These are phyloP conservation scores for Colletotrichum neosansevieriae DNA, from an alignment of 2,329 filamentous ascomycete species.

Conservation along the genomic window DNA sequence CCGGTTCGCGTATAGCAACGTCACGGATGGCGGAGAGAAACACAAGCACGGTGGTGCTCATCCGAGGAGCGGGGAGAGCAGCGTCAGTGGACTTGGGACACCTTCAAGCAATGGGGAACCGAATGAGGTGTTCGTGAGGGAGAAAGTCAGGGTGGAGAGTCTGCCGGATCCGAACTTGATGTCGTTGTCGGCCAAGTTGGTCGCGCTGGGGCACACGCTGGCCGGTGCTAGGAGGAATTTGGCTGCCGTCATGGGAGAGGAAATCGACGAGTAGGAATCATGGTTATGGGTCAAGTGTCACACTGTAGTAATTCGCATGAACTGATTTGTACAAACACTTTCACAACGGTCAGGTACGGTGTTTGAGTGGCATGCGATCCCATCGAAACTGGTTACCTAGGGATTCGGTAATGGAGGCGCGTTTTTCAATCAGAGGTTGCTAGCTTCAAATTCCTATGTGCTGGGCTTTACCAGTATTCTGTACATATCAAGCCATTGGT, in stretches of 20 bases:
- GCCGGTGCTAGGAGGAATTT: conserved; percentile 78
- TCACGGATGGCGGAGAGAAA: conserved; percentile 42
- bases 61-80: conserved; percentile 21
- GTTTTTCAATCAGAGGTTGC: conserved; percentile 1
- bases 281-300: too few species aligned
- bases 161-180: conserved; percentile 85
- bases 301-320: not conserved
- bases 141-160: conserved; percentile 90
- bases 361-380: too few species aligned
- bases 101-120: conserved; percentile 43
- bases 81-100: conserved; percentile 25
- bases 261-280: conserved; percentile 48
- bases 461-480: conserved; percentile 32
- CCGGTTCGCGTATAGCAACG: conserved; percentile 61
- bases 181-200: conserved; percentile 85
- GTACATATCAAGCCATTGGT: conserved; percentile 28
- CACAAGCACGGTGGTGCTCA: conserved; percentile 36
- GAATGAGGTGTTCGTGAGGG: conserved; percentile 82
- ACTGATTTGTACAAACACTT: too few species aligned
- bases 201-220: conserved; percentile 80
- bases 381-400: conserved; percentile 41
- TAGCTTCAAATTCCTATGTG: conserved; percentile 38
- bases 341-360: too few species aligned
- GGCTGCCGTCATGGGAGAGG: conserved; percentile 80
- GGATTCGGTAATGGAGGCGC: conserved; percentile 1